A percentile compares a stretch with the other conserved stretches of the same genome.
These are phyloP conservation scores for Aspergillus piperis DNA, from an alignment of 2,329 filamentous ascomycete species.

Conservation along the genomic window DNA sequence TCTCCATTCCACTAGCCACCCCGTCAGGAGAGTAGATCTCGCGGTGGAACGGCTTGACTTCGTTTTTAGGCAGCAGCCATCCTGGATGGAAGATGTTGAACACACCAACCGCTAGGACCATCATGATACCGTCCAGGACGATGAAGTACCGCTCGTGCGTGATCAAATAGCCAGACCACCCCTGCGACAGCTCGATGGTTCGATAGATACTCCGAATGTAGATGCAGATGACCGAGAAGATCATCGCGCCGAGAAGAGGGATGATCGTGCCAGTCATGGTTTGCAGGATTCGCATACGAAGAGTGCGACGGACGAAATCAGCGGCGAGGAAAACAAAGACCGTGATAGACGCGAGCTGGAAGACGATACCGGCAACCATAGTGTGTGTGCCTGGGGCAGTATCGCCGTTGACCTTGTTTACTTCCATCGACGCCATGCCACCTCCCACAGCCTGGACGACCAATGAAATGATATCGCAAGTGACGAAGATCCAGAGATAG, in stretches of 20 bases:
- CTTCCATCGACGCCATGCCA: constrained; percentile 49
- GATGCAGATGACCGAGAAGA: constrained; percentile 48
- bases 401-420: constrained; percentile 47
- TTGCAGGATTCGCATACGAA: constrained; percentile 28
- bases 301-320: constrained; percentile 48
- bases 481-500: constrained; percentile 55
- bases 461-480: constrained; percentile 57
- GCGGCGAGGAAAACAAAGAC: constrained; percentile 53
- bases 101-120: constrained; percentile 49
- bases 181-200: constrained; percentile 53
- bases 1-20: constrained; percentile 7
- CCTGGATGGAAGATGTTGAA: constrained; percentile 51
- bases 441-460: constrained; percentile 59
- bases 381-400: constrained; percentile 53
- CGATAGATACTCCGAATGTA: constrained; percentile 54
- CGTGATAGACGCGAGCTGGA: constrained; percentile 59
- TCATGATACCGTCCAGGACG: constrained; percentile 52
- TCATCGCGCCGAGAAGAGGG: constrained; percentile 41
- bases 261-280: constrained; percentile 28
- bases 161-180: constrained; percentile 54
- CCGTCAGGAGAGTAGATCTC: constrained; percentile 10
- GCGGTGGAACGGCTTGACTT: constrained; percentile 13
- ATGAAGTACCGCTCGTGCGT: constrained; percentile 54
- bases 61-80: constrained; percentile 36
- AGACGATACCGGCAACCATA: constrained; percentile 58